Percentiles rank a stretch among this genome's conserved stretches.
These are phyloP conservation scores for Herpetomonas samuelpessoai DNA, from an alignment of 208 protist genomes.

Conservation along the genomic window DNA sequence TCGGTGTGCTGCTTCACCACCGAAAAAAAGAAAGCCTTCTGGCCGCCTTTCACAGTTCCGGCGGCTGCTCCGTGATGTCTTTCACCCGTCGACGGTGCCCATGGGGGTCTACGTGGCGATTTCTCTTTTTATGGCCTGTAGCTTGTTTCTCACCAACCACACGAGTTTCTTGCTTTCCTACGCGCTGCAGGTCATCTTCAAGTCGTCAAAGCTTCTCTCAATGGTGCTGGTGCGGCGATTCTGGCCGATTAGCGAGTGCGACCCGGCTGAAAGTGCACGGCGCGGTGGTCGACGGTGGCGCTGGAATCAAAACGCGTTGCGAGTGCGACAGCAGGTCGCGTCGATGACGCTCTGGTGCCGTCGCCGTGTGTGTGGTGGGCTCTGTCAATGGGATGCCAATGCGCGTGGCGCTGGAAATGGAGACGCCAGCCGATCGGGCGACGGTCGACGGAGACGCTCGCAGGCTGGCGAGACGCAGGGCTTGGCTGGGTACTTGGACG, in stretches of 20 bases:
- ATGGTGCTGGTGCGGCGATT: slow-evolving; percentile 36
- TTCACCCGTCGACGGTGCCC: slow-evolving; percentile 23
- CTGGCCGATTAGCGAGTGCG: background rate
- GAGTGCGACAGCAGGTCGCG: too few relatives aligned
- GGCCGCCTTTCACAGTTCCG: slow-evolving; percentile 3
- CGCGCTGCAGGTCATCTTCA: slow-evolving; percentile 58
- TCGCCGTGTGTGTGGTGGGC: too few relatives aligned
- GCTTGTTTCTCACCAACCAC: slow-evolving; percentile 46
- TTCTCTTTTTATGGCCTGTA: slow-evolving; percentile 35
- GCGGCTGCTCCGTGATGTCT: slow-evolving; percentile 5
- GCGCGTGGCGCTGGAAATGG: too few relatives aligned
- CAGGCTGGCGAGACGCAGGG: too few relatives aligned
- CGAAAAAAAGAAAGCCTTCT: background rate
- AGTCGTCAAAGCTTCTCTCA: slow-evolving; percentile 58
- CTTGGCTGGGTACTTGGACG: too few relatives aligned
- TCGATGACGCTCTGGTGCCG: too few relatives aligned
- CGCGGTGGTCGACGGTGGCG: too few relatives aligned
- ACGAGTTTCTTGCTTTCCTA: slow-evolving; percentile 45
- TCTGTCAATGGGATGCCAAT: too few relatives aligned
- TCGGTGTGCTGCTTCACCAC: background rate
- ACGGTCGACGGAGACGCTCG: too few relatives aligned
- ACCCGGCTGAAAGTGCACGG: background rate
- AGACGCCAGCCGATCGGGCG: too few relatives aligned
- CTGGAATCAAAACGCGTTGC: too few relatives aligned
- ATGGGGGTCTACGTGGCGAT: slow-evolving; percentile 42